Percentiles rank a stretch among this genome's conserved stretches.
Conservation (phyloP, 768 basidiomycete species). For the Panellus pusillus region DNA sequence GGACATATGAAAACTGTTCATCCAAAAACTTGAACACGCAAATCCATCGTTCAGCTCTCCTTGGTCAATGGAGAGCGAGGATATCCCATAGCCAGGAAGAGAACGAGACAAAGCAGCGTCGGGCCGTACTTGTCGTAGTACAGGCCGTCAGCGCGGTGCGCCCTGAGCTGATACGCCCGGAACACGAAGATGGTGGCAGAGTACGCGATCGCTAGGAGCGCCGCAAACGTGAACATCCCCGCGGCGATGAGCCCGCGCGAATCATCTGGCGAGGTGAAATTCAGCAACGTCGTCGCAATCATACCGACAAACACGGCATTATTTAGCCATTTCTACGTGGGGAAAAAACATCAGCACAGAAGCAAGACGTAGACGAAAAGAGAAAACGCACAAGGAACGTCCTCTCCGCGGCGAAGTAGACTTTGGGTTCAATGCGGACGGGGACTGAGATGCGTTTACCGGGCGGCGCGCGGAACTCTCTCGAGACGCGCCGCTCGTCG, state of each 20-base stretch:
- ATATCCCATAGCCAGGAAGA: constrained; percentile 66
- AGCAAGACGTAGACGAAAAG: not conserved
- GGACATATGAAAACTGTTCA: constrained; percentile 15
- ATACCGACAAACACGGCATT: constrained; percentile 85
- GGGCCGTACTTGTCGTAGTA: constrained; percentile 93
- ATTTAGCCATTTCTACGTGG: constrained; percentile 80
- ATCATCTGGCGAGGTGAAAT: constrained; percentile 77
- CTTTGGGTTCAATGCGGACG: constrained; percentile 97
- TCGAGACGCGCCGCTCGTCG: constrained; percentile 18
- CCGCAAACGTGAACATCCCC: constrained; percentile 84
- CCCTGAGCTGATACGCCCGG: constrained; percentile 67
- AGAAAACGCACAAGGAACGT: constrained; percentile 83
- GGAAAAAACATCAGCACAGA: not conserved
- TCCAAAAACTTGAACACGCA: constrained; percentile 13
- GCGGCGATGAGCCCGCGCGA: constrained; percentile 82
- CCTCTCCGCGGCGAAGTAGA: constrained; percentile 94
- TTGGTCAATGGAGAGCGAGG: no score
- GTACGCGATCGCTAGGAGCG: constrained; percentile 86
- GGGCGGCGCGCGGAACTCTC: constrained; percentile 51
- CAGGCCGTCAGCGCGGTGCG: constrained; percentile 71
- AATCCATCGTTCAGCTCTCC: no score
- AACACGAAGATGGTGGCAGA: constrained; percentile 79
- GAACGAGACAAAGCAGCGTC: constrained; percentile 65
- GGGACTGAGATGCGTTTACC: constrained; percentile 93
- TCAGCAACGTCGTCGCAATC: constrained; percentile 87